Evolutionary conservation across 2,329 filamentous ascomycete genomes (phyloP).

Genomic region (Paraphoma chrysanthemicola): DNA sequence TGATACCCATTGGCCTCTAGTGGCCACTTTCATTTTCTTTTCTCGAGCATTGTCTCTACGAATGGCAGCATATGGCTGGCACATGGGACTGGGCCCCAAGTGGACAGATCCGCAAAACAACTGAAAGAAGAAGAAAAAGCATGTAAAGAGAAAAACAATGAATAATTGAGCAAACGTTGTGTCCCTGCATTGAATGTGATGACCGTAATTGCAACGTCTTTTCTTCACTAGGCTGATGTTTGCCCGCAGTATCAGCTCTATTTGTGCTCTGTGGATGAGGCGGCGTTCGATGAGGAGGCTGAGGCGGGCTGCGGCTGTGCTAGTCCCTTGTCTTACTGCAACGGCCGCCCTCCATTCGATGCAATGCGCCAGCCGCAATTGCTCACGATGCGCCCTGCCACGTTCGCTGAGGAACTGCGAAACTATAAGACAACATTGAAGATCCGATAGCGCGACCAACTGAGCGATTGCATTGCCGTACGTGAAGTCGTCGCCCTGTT

Average conservation of each 20-base stretch:
- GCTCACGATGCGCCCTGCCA: slow-evolving; percentile 32
- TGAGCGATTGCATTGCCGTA: slow-evolving; percentile 6
- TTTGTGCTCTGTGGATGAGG: slow-evolving; percentile 1
- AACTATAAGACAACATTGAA: slow-evolving; percentile 42
- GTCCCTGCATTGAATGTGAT: background rate
- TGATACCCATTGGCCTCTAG: slow-evolving; percentile 33
- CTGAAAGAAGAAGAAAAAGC: slow-evolving; percentile 10
- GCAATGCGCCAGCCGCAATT: slow-evolving; percentile 21
- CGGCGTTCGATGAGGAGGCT: slow-evolving; percentile 24
- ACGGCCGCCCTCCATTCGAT: slow-evolving; percentile 32
- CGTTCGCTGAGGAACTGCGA: slow-evolving; percentile 30
- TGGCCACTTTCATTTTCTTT: slow-evolving; percentile 14
- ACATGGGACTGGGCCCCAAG: slow-evolving; percentile 2
- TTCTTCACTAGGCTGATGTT: background rate
- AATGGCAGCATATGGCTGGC: slow-evolving; percentile 11
- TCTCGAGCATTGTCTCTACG: slow-evolving; percentile 2
- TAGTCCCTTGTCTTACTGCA: slow-evolving; percentile 25
- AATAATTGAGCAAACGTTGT: slow-evolving; percentile 1
- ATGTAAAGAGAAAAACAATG: slow-evolving; percentile 20
- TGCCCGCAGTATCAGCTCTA: slow-evolving; percentile 6
- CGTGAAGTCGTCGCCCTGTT: slow-evolving; percentile 9
- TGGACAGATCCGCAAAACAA: slow-evolving; percentile 1
- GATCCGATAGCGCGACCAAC: slow-evolving; percentile 27
- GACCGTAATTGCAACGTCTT: background rate
- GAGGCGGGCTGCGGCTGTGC: slow-evolving; percentile 34